These are phyloP conservation scores for Daldinia eschscholtzii DNA, from an alignment of 2,329 filamentous ascomycete genomes.

Conservation along the genomic window DNA sequence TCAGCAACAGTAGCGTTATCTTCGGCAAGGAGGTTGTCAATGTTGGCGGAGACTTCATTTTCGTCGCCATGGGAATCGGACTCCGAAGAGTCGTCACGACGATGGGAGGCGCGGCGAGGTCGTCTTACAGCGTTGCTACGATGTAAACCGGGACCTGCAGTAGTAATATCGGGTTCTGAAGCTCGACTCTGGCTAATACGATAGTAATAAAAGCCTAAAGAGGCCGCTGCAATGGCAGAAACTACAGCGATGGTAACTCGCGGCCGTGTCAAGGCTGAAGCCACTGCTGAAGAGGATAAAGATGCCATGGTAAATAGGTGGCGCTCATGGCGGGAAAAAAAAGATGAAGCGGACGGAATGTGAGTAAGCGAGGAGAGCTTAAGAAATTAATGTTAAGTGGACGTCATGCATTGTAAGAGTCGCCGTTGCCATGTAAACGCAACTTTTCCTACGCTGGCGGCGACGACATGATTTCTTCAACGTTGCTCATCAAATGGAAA, in stretches of 20 bases:
- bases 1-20: slow-evolving; percentile 57
- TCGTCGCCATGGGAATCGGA: slow-evolving; percentile 61
- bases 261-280: slow-evolving; percentile 67
- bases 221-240: slow-evolving; percentile 68
- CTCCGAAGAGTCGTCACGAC: slow-evolving; percentile 54
- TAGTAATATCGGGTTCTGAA: slow-evolving; percentile 46
- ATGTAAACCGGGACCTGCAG: slow-evolving; percentile 61
- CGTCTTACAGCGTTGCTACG: slow-evolving; percentile 77
- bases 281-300: slow-evolving; percentile 59
- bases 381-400: neutral
- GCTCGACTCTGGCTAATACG: slow-evolving; percentile 52
- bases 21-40: slow-evolving; percentile 54
- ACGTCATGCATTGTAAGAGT: slow-evolving; percentile 1
- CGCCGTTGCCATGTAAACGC: neutral
- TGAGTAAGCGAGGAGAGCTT: neutral
- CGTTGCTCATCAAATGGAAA: neutral
- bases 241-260: slow-evolving; percentile 68
- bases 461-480: neutral
- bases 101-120: slow-evolving; percentile 55
- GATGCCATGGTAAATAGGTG: slow-evolving; percentile 59
- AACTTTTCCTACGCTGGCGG: neutral
- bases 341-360: slow-evolving; percentile 16
- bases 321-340: slow-evolving; percentile 48
- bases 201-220: slow-evolving; percentile 71
- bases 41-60: slow-evolving; percentile 54